Base-by-base conservation (phyloP, 2,329 filamentous ascomycete species). In the Podosphaera fusca region DNA sequence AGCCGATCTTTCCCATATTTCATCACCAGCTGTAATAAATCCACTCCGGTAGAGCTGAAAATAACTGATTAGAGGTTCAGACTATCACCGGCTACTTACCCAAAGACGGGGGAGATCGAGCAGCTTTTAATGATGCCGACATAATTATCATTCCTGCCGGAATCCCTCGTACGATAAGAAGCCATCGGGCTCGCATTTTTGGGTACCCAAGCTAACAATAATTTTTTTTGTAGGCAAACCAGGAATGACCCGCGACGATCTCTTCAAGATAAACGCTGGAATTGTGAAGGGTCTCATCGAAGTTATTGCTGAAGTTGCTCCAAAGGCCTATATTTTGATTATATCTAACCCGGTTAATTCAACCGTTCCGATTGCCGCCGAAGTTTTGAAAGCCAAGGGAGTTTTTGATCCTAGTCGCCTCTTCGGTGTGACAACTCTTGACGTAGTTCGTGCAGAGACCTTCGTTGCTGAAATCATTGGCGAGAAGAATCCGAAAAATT, bases 311-410 rank as follows among this genome's bases (percentile, higher is more conserved):
- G 82, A 95, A 70, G 81, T 84, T 68, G 83, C 82, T 70, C 92
- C 92, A 69, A 94, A 95, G 71, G 92, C 92, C 57, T 95, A 84
- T 74, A 81, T 95, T 70, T 82, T 96, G 63, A 82, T 98, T 75
- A 98, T 98, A 73, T 96, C 90, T 68, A 98, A 98, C 81, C 92
- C 92, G 59, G 92, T 98, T 73, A 98, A 98, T 83, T 95, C 88
- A 56, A 98, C 92, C 58, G 92, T 98, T 58, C 92, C 92, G 62
- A 95, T 98, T 68, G 86, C 92, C 62, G 92, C 89, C 65, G 92
- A 98, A 77, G 86, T 95, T 60, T 83, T 98, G 70, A 96, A 95
- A 81, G 77, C 79, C 65, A 88, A 88, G 70, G 82, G 82, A 65
- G 87, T 94, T 68, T 98, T 96, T 74, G 85, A 98, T 77, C 77